phyloP scores from a whole-genome alignment of 2,329 filamentous ascomycete species.

The Cryphonectria radicalis region DNA sequence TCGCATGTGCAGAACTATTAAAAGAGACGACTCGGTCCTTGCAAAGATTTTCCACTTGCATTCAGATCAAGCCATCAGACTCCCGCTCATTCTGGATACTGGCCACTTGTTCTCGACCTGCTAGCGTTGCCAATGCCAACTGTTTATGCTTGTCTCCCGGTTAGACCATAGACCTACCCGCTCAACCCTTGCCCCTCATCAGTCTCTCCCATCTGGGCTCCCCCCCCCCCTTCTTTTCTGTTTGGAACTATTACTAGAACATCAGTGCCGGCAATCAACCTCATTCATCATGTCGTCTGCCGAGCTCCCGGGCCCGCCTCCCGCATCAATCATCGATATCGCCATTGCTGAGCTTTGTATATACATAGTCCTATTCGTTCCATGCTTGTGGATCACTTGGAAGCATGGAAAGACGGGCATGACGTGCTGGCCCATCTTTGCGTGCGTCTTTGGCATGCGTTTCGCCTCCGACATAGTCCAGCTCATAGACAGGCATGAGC shows the following conservation, averaged over 20 bases:
- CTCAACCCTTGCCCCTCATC: background rate
- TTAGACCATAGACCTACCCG: background rate
- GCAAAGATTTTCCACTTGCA: background rate
- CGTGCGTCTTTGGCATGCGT: slow-evolving; percentile 34
- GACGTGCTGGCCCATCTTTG: slow-evolving; percentile 39
- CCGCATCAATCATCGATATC: slow-evolving; percentile 28
- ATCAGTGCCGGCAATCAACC: background rate
- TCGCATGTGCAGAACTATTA: background rate
- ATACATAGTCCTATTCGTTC: slow-evolving; percentile 31
- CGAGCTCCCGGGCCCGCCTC: background rate
- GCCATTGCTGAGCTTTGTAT: slow-evolving; percentile 34
- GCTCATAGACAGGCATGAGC: slow-evolving; percentile 31
- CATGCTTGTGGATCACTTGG: slow-evolving; percentile 34
- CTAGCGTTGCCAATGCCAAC: no score
- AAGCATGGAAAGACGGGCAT: slow-evolving; percentile 38
- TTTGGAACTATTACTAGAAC: background rate
- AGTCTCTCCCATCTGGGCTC: background rate
- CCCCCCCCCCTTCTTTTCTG: background rate
- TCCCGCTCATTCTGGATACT: background rate
- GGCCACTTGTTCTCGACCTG: background rate
- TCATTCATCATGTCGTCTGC: slow-evolving; percentile 7
- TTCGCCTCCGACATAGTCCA: slow-evolving; percentile 36
- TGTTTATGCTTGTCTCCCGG: background rate
- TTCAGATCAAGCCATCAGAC: background rate
- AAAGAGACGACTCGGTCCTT: background rate